Base-by-base conservation (phyloP, 495 filamentous ascomycete genomes). In the Aspergillus conjunctus region DNA sequence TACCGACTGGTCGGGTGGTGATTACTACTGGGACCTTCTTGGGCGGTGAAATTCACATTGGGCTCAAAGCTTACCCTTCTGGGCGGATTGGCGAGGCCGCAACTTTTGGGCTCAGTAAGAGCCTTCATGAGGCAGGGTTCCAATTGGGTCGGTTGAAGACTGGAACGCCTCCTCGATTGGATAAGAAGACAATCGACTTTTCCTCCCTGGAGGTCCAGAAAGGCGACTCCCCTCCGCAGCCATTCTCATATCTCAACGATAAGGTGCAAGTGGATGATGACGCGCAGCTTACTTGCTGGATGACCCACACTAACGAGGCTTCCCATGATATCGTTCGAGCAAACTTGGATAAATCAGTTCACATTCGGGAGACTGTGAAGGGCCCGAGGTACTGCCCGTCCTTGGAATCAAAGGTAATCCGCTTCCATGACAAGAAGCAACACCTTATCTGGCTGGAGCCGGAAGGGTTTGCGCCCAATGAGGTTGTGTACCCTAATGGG, bases 11-110 rank as follows among this genome's bases (percentile, higher is more conserved):
- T 39, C 86, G 89, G 46, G 93, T 97, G 20, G 82, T 98, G 43
- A 97, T 98, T 66, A 98, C 94, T 0, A 98, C 94, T 0, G 94
- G 94, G 0, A 98, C 94, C 0, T 98, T 98, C 67, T 76, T 98
- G 8, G 91, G 95, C 51, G 94, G 94, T 21, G 95, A 98, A 72
- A 98, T 98, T 57, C 94, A 98, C 68, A 93, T 98, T 59, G 94
- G 94, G 6, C 72, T 98, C 5, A 85, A 95, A 43, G 83, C 79
- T 0, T 94, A 81, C 63, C 95, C 95, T 0, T 88, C 94, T 0
- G 94, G 94, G 0, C 85, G 94, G 1, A 93, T 98, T 78, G 94
- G 94, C 7, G 94, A 98, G 75, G 91, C 91, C 32, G 92, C 94
- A 0, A 97, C 94, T 1, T 92, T 92, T 63, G 93, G 95, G 1